These are phyloP conservation scores for Metschnikowia reukaufii DNA, from an alignment of 805 yeast genomes.

Conservation along the genomic window DNA sequence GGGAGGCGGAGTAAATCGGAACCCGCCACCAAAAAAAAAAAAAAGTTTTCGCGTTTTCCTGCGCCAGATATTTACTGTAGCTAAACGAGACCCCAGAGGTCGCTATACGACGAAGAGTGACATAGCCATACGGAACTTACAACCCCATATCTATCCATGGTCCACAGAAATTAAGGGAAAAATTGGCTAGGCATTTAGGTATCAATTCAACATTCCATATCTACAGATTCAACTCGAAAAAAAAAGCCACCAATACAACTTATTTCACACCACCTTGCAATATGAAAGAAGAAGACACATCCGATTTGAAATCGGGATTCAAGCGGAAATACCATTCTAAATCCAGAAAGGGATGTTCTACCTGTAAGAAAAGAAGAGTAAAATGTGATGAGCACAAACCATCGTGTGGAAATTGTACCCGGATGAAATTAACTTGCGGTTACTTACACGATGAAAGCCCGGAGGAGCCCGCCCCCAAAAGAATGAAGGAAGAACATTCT, in stretches of 20 bases:
- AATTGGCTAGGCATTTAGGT: constrained; percentile 6
- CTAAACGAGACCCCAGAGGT: constrained; percentile 9
- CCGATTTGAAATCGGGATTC: constrained; percentile 35
- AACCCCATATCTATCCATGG: constrained; percentile 2
- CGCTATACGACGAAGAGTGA: constrained; percentile 11
- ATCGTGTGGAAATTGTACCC: constrained; percentile 70
- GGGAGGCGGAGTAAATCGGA: constrained; percentile 3
- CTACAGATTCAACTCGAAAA: constrained; percentile 10
- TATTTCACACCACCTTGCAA: neutral
- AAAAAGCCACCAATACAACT: neutral
- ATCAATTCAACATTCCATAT: constrained; percentile 5
- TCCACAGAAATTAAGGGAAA: neutral
- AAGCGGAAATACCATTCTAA: constrained; percentile 88
- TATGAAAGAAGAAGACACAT: constrained; percentile 15
- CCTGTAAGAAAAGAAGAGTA: constrained; percentile 86
- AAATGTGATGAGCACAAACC: constrained; percentile 92
- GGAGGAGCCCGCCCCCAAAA: constrained; percentile 12
- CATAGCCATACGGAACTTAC: neutral
- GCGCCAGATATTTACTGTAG: constrained; percentile 2
- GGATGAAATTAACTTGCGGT: constrained; percentile 76
- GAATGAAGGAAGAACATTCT: constrained; percentile 3
- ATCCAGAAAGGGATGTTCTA: constrained; percentile 83
- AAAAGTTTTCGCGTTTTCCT: constrained; percentile 7
- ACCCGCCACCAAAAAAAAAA: constrained; percentile 1
- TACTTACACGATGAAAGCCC: constrained; percentile 37